phyloP scores from a whole-genome alignment of 129 eudicot species.

The Chrysanthemum makinoi region DNA sequence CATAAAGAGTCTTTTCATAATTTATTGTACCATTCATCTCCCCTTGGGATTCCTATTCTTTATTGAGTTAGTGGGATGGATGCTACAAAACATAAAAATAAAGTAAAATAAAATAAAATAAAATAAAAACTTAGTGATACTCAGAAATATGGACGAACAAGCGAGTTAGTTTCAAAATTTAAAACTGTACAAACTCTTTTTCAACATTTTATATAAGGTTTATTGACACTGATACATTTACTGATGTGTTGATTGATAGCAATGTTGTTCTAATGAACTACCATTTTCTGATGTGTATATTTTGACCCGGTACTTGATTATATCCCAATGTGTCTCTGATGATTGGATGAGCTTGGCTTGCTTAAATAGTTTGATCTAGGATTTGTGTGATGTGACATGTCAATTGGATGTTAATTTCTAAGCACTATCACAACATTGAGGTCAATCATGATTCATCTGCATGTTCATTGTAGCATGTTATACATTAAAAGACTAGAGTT shows the following conservation, averaged over 20 bases:
- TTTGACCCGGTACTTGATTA: not conserved
- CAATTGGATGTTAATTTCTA: too few species aligned
- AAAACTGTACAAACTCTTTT: not conserved
- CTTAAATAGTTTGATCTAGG: not conserved
- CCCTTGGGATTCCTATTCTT: slow-evolving; percentile 17
- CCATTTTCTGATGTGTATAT: not conserved
- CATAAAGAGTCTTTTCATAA: not conserved
- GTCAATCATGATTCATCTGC: too few species aligned
- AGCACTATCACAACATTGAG: too few species aligned
- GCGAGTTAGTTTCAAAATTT: not conserved
- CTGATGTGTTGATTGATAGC: not conserved
- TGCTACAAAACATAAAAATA: not conserved
- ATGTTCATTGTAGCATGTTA: too few species aligned
- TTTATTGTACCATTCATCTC: too few species aligned
- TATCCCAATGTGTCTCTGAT: not conserved
- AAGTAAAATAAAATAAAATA: too few species aligned
- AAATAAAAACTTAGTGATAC: slow-evolving; percentile 14
- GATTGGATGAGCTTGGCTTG: not conserved
- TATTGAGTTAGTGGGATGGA: slow-evolving; percentile 11
- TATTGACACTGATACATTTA: not conserved
- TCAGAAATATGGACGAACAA: not conserved
- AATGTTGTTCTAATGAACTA: not conserved
- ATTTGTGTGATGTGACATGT: too few species aligned
- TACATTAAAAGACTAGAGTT: too few species aligned
- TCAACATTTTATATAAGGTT: not conserved